Percentiles rank a stretch among this genome's conserved stretches.
These are phyloP conservation scores for Rehmannia glutinosa DNA, from an alignment of 257 asterid genomes.

Conservation along the genomic window DNA sequence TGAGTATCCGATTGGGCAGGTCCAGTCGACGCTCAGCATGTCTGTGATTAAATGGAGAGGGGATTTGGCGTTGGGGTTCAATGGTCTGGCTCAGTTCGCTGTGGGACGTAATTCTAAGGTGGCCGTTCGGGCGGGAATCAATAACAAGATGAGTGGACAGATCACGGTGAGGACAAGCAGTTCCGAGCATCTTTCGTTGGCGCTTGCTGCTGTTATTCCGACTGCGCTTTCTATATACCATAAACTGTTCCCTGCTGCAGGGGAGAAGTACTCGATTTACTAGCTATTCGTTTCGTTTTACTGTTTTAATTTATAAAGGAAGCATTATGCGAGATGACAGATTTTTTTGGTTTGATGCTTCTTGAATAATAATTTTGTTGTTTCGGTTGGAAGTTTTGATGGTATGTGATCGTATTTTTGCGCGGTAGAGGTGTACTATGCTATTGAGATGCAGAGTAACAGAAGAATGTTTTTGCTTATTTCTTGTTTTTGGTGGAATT, in stretches of 20 bases:
- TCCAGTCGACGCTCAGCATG: slow-evolving; percentile 73
- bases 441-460: too few species aligned
- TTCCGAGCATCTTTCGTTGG: slow-evolving; percentile 85
- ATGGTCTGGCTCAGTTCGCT: slow-evolving; percentile 60
- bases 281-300: slow-evolving; percentile 33
- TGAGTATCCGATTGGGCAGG: slow-evolving; percentile 86
- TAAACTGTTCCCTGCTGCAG: slow-evolving; percentile 59
- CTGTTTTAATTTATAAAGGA: slow-evolving; percentile 10
- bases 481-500: neutral
- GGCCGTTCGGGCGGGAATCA: slow-evolving; percentile 87
- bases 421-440: too few species aligned
- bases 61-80: slow-evolving; percentile 79
- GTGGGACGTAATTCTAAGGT: slow-evolving; percentile 76
- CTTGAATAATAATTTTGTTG: neutral
- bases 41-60: slow-evolving; percentile 92
- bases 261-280: slow-evolving; percentile 61
- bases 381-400: neutral
- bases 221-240: slow-evolving; percentile 58
- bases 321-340: too few species aligned
- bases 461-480: neutral
- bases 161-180: slow-evolving; percentile 84
- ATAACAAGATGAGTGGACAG: slow-evolving; percentile 92
- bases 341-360: neutral
- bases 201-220: slow-evolving; percentile 74
- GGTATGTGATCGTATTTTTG: neutral